Evolutionary conservation across 2,329 filamentous ascomycete genomes (phyloP).

Genomic region (Aspergillus ochraceoroseus): DNA sequence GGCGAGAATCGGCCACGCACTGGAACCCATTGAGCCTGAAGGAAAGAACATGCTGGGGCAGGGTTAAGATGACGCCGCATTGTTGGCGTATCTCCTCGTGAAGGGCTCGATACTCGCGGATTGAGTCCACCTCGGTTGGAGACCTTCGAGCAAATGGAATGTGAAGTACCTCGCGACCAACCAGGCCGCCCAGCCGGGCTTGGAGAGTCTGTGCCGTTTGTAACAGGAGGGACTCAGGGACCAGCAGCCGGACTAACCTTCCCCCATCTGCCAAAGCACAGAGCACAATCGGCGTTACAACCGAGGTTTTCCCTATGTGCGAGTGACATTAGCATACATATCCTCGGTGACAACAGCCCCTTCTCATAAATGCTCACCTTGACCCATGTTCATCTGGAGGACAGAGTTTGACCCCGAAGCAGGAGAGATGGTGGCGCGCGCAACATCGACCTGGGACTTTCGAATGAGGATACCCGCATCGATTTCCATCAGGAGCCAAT

Average conservation of each 20-base stretch:
- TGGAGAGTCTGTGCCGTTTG: constrained; percentile 8
- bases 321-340: no score
- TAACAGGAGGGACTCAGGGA: constrained; percentile 9
- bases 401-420: background rate
- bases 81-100: no score
- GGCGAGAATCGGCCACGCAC: background rate
- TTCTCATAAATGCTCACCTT: no score
- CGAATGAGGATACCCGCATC: constrained; percentile 10
- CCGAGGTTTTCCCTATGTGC: constrained; percentile 10
- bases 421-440: background rate
- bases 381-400: constrained; percentile 8
- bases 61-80: constrained; percentile 1
- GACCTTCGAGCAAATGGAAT: constrained; percentile 10
- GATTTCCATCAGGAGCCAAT: constrained; percentile 15
- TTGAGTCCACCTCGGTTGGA: background rate
- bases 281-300: constrained; percentile 5
- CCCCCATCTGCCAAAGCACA: background rate
- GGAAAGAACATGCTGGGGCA: constrained; percentile 11
- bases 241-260: constrained; percentile 1
- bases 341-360: no score
- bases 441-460: constrained; percentile 1
- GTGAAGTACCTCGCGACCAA: constrained; percentile 6
- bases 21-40: constrained; percentile 8
- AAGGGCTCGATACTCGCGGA: no score
- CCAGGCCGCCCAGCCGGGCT: constrained; percentile 4